A percentile compares a stretch with the other conserved stretches of the same genome.
These are phyloP conservation scores for Leccinum subgranulosum DNA, from an alignment of 768 basidiomycete species.

Conservation along the genomic window DNA sequence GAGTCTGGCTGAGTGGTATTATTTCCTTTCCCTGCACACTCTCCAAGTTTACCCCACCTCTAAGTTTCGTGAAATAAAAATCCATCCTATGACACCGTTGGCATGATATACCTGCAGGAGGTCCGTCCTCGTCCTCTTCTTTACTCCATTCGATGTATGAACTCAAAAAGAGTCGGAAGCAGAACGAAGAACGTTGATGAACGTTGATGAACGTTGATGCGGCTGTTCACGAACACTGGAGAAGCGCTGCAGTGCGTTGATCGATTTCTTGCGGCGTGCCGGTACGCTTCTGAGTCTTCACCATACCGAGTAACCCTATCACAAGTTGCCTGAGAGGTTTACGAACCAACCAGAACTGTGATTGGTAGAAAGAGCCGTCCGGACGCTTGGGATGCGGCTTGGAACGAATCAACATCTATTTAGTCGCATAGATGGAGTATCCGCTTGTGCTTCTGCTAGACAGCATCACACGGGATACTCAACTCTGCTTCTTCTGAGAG, in stretches of 20 bases:
- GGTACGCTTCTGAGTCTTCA: not conserved
- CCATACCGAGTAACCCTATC: not conserved
- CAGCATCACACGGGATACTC: not conserved
- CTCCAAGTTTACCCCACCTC: not conserved
- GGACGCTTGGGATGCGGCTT: not conserved
- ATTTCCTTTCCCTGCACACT: not conserved
- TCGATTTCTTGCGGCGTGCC: not conserved
- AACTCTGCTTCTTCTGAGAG: not conserved
- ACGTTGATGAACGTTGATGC: not conserved
- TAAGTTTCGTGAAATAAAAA: not conserved
- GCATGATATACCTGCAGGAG: not conserved
- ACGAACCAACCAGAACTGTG: not conserved
- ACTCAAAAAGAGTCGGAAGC: not conserved
- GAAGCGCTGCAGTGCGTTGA: not conserved
- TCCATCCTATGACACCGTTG: not conserved
- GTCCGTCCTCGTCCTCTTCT: not conserved
- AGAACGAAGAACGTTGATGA: not conserved
- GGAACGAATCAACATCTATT: not conserved
- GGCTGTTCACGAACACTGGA: not conserved
- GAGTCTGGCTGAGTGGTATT: not conserved
- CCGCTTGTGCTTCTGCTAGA: not conserved
- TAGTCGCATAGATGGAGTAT: not conserved
- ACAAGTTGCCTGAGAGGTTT: not conserved
- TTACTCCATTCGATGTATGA: not conserved
- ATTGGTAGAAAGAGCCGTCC: not conserved